Evolutionary conservation across 352 stramenopile species (phyloP), one percentile per base, ranked within the genome.

Genomic region (Hyaloperonospora arabidopsidis): DNA sequence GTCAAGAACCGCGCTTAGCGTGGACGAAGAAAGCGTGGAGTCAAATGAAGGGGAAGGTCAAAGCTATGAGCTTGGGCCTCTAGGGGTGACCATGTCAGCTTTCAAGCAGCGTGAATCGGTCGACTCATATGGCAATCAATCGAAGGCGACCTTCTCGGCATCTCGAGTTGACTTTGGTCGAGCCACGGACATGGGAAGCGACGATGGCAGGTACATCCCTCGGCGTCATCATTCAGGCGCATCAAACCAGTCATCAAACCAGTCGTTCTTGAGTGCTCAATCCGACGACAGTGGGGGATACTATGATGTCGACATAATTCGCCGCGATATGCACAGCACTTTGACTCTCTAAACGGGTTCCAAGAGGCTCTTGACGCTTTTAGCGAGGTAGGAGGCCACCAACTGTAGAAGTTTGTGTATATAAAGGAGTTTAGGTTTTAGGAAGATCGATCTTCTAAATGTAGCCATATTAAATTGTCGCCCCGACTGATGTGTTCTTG

Each of bases 211-310:
- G 17, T 69, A 71, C 45, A 59, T 70, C 35, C 64, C 52, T 1
- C 38, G 25, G 1, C 63, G 52, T 21, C 57, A 60, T n/a, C 54
- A 62, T 45, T 74, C 64, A 22, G 49, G 34, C 21, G 68, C 74
- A 23, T 81, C 75, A 36, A 59, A 77, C 51, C 64, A 68, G 29
- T 89, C 76, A 29, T 78, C 77, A 34, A 61, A 79, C 54, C 60
- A 72, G 41, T 88, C 78, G 13, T 71, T 78, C 21, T 43, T 83
- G 29, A 89, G 79, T 44, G 60, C 68, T 45, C 72, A 70, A 2
- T 89, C 79, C 1, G 71, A 86, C 23, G 76, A 87, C 39, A 82
- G 81, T 19, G 57, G 64, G 10, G 73, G 57, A 7, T 86, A 81
- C 41, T 81, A 84, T 57, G 71, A 84, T 22, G 46, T 54, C 21